phyloP scores from a whole-genome alignment of 257 asterid genomes.

The Nicotiana obtusifolia region DNA sequence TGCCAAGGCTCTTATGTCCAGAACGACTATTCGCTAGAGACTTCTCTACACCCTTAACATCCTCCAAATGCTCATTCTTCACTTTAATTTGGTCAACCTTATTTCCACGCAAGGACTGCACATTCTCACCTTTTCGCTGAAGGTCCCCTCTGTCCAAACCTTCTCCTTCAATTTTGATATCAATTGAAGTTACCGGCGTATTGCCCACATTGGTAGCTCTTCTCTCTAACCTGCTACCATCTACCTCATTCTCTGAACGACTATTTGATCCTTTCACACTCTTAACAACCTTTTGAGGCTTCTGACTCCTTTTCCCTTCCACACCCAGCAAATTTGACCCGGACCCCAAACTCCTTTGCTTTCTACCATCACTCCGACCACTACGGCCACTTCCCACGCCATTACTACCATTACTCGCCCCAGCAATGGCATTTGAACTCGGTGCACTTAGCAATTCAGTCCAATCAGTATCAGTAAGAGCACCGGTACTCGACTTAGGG shows the following conservation, averaged over 20 bases:
- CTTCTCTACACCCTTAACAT: constrained; percentile 31
- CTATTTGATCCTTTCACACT: constrained; percentile 38
- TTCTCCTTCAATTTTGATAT: constrained; percentile 34
- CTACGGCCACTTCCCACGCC: constrained; percentile 34
- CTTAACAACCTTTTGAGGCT: constrained; percentile 39
- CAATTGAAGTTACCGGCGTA: constrained; percentile 40
- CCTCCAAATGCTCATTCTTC: constrained; percentile 29
- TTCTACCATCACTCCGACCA: constrained; percentile 43
- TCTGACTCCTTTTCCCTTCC: constrained; percentile 33
- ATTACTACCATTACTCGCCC: constrained; percentile 29
- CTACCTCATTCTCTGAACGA: constrained; percentile 39
- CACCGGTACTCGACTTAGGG: constrained; percentile 30
- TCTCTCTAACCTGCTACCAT: constrained; percentile 34
- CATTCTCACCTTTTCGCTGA: constrained; percentile 24
- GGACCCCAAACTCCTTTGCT: constrained; percentile 34
- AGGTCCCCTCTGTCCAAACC: constrained; percentile 26
- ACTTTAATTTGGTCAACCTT: constrained; percentile 22
- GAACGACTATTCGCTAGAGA: constrained; percentile 18
- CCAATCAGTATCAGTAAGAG: constrained; percentile 83
- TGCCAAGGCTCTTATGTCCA: constrained; percentile 1
- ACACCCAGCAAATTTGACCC: constrained; percentile 35
- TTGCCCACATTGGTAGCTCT: constrained; percentile 34
- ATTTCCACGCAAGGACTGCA: constrained; percentile 17
- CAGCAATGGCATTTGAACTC: constrained; percentile 34
- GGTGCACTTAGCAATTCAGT: constrained; percentile 82